Base-by-base conservation (phyloP, 2,329 filamentous ascomycete genomes). In the Cylindrodendrum hubeiense region DNA sequence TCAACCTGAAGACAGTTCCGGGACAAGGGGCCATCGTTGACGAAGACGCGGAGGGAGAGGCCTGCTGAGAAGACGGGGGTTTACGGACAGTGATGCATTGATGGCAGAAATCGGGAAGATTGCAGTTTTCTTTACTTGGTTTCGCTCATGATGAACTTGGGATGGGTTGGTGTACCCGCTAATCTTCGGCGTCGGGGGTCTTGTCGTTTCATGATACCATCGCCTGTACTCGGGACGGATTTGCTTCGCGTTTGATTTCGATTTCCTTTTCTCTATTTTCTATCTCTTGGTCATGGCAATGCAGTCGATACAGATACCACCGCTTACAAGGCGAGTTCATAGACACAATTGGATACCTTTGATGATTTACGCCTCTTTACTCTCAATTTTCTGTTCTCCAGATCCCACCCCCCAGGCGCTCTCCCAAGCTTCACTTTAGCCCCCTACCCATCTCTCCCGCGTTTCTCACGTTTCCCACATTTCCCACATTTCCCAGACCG, bases 31-130 rank as follows among this genome's bases (percentile, higher is more conserved):
- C 15, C 17, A 39, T n/a, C 12, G 52, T 61, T 2, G 72, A 76
- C 6, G 68, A 73, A 53, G 75, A 77, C 30, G 75, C 75, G 22
- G 75, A 77, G 56, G 74, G 75, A 10, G 75, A 77, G 53, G 72
- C 73, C 24, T 73, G 60, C 50, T 63, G 44, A 49, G 41, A 44
- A 41, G 6, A 47, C 34, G n/a, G 26, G 13, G 21, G 30, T 55
- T 15, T 4, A 34, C 19, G n/a, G 21, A 17, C 19, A 19, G 37
- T 8, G 17, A 19, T n/a, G 43, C n/a, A 19, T 26, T 12, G 50
- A 21, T 28, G n/a, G 10, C 30, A 17, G 37, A 13, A 17, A 37
- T 22, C 17, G 30, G 54, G 43, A 13, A 50, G 24, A 55, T 57
- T 59, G 59, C 17, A 37, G 26, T 34, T 50, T 22, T 15, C 7